These are phyloP conservation scores for Volvox carteri DNA, from an alignment of 163 green algal genomes.

Conservation along the genomic window DNA sequence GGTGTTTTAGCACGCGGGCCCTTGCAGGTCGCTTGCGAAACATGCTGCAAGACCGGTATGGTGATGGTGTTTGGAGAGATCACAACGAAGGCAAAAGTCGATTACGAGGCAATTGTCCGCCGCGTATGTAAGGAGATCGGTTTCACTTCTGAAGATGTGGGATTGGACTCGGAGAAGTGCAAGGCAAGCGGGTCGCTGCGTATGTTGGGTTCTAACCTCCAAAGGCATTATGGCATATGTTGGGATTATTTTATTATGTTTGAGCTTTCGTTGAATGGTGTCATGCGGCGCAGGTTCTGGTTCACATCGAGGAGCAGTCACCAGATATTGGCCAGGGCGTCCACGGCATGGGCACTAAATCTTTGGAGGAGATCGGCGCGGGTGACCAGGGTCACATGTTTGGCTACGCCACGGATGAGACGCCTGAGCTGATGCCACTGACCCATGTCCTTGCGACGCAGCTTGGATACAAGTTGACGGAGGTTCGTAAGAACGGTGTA, in stretches of 20 bases:
- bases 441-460: slow-evolving; percentile 98
- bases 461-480: slow-evolving; percentile 91
- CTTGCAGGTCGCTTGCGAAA: slow-evolving; percentile 97
- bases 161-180: slow-evolving; percentile 97
- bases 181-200: slow-evolving; percentile 76
- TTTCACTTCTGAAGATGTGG: slow-evolving; percentile 96
- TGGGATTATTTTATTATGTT: slow-evolving; percentile 9
- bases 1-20: background rate
- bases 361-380: slow-evolving; percentile 97
- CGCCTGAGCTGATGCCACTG: slow-evolving; percentile 97
- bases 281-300: slow-evolving; percentile 88
- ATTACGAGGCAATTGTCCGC: slow-evolving; percentile 98
- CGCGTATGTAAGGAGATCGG: slow-evolving; percentile 92
- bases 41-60: slow-evolving; percentile 99
- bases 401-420: slow-evolving; percentile 99
- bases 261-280: background rate
- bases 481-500: slow-evolving; percentile 92
- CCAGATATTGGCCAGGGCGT: slow-evolving; percentile 99
- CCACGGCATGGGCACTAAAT: slow-evolving; percentile 99
- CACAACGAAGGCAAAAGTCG: slow-evolving; percentile 99
- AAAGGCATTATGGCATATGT: too few relatives aligned
- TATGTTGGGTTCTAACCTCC: background rate
- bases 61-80: slow-evolving; percentile 99
- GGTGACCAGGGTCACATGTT: slow-evolving; percentile 99
- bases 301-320: slow-evolving; percentile 99